Conservation (phyloP, 495 filamentous ascomycete genomes). For the Lindgomyces ingoldianus region DNA sequence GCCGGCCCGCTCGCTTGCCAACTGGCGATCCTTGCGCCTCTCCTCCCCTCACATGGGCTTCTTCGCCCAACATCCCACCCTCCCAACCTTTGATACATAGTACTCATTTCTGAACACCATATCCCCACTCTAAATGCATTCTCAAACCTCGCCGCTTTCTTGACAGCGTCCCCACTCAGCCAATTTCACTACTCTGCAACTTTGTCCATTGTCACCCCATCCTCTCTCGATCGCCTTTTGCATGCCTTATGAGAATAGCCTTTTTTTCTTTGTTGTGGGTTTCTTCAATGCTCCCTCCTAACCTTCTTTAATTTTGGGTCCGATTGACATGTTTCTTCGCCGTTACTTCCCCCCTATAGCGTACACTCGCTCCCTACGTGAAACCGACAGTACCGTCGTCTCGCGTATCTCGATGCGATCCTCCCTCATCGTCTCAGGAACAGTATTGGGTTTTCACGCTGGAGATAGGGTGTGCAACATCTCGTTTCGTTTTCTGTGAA, state of each 20-base stretch:
- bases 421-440: background rate
- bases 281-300: background rate
- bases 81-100: background rate
- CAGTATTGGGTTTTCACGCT: no score
- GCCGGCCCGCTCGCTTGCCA: background rate
- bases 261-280: no score
- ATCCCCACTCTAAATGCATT: background rate
- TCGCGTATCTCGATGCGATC: slow-evolving; percentile 14
- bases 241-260: no score
- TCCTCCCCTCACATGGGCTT: background rate
- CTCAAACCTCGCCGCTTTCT: background rate
- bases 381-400: background rate
- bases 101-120: background rate
- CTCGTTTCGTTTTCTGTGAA: slow-evolving; percentile 10
- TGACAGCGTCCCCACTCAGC: background rate
- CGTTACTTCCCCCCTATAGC: background rate
- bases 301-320: no score
- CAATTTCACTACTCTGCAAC: background rate
- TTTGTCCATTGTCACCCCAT: background rate
- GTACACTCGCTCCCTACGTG: background rate
- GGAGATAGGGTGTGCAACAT: background rate
- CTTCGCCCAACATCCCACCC: background rate
- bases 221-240: background rate
- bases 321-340: no score
- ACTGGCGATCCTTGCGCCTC: background rate